Base-by-base conservation (phyloP, 2,329 filamentous ascomycete genomes). In the Setomelanomma holmii region DNA sequence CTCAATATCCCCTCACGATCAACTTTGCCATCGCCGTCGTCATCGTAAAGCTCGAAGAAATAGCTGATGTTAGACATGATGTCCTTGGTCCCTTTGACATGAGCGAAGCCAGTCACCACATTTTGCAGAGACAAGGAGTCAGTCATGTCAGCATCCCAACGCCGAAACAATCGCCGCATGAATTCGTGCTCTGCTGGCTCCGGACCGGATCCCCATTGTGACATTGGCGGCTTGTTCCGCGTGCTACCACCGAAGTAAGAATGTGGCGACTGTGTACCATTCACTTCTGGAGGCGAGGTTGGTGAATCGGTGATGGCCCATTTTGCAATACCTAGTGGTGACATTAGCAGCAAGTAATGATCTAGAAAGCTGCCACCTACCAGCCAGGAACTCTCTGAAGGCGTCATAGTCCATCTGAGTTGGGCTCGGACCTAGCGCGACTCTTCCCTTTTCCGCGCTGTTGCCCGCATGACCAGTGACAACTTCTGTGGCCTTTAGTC, bases 31-130 rank as follows among this genome's bases (percentile, higher is more conserved):
- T 96, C 92, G 1, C 87, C 85, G 66, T 93, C 89, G 61, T 99
- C 93, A 70, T 99, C 95, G 73, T 98, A 97, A 0, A 99, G 84
- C 67, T 97, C 91, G 65, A 99, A 99, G 75, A 99, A 98, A 76
- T 98, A 98, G 54, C 88, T 95, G 68, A 99, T 98, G 52, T 90
- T 95, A 23, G 91, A 91, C 93, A 99, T 97, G 61, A 99, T 97
- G 74, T 99, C 95, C 40, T 89, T 88, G 49, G 89, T 92, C 7
- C 95, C 93, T 74, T 96, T 98, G 68, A 99, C 91, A 12, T 90
- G 86, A 1, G 93, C 93, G 40, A 99, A 80, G 0, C 95, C 95
- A 16, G 89, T 89, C 4, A 98, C 95, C 2, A 99, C 91, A 63
- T 98, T 91, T 68, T 96, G 92, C 43, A 99, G 78, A 16, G 88